Evolutionary conservation across 2,329 filamentous ascomycete species (phyloP).

Genomic region (Hypoxylon rubiginosum): DNA sequence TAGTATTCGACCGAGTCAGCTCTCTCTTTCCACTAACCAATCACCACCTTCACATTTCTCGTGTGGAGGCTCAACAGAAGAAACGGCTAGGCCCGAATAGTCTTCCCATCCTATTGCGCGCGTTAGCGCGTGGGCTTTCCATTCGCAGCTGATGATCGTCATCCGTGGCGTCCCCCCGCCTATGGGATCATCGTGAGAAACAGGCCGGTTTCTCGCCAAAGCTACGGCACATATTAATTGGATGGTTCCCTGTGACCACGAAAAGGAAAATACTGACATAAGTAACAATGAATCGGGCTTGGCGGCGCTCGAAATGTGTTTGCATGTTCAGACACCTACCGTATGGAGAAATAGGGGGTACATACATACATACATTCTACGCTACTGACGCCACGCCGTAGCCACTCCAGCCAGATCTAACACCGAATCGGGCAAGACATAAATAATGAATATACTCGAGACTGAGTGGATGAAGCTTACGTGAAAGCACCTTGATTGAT

Average conservation of each 20-base stretch:
- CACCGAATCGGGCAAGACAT: slow-evolving; percentile 15
- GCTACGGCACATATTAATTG: background rate
- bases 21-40: slow-evolving; percentile 27
- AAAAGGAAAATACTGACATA: slow-evolving; percentile 17
- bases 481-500: slow-evolving; percentile 7
- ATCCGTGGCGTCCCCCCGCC: slow-evolving; percentile 16
- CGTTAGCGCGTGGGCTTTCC: slow-evolving; percentile 36
- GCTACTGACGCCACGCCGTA: slow-evolving; percentile 32
- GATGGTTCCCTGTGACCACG: background rate
- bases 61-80: slow-evolving; percentile 42
- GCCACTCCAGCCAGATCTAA: slow-evolving; percentile 21
- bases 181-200: slow-evolving; percentile 13
- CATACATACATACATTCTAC: background rate
- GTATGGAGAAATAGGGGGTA: slow-evolving; percentile 24
- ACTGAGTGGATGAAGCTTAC: slow-evolving; percentile 5
- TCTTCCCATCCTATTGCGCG: slow-evolving; percentile 35
- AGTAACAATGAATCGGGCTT: background rate
- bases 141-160: slow-evolving; percentile 33
- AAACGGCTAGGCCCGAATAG: slow-evolving; percentile 35
- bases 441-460: slow-evolving; percentile 16
- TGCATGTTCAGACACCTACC: slow-evolving; percentile 20
- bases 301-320: background rate
- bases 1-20: slow-evolving; percentile 24
- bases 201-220: background rate
- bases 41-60: slow-evolving; percentile 13